Evolutionary conservation across 2,329 filamentous ascomycete species (phyloP).

Genomic region (Aureobasidium lini): DNA sequence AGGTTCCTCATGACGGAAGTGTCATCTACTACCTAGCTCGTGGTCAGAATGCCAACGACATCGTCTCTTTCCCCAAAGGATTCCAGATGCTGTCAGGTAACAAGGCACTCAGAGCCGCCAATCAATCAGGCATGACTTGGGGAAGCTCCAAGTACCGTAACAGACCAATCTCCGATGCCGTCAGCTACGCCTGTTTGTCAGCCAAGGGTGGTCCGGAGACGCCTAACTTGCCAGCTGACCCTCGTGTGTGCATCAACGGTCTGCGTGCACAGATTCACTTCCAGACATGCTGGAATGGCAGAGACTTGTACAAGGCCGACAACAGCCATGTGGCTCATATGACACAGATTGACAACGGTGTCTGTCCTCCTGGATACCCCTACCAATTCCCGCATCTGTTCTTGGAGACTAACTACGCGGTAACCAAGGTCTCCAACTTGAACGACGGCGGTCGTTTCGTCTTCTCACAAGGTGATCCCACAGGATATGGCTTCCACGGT

Average conservation of each 20-base stretch:
- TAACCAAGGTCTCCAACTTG: slow-evolving; percentile 28
- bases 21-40: slow-evolving; percentile 25
- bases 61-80: slow-evolving; percentile 20
- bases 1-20: slow-evolving; percentile 22
- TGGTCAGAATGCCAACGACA: slow-evolving; percentile 18
- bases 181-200: slow-evolving; percentile 25
- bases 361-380: slow-evolving; percentile 33
- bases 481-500: slow-evolving; percentile 47
- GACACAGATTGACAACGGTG: slow-evolving; percentile 33
- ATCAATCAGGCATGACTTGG: slow-evolving; percentile 26
- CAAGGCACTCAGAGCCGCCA: slow-evolving; percentile 25
- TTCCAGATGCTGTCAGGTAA: slow-evolving; percentile 27
- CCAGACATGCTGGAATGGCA: slow-evolving; percentile 32
- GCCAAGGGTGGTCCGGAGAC: slow-evolving; percentile 20
- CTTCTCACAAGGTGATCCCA: slow-evolving; percentile 42
- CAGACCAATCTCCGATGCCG: slow-evolving; percentile 27
- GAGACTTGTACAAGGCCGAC: slow-evolving; percentile 31
- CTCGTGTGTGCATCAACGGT: slow-evolving; percentile 25
- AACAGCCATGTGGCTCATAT: slow-evolving; percentile 36
- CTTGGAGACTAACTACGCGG: slow-evolving; percentile 32
- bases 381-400: slow-evolving; percentile 34
- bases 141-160: slow-evolving; percentile 27
- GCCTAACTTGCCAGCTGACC: slow-evolving; percentile 23
- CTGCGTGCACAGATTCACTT: slow-evolving; percentile 33
- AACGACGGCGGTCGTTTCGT: slow-evolving; percentile 34